Evolutionary conservation across 306 rosid genomes (phyloP), one percentile per base, ranked within the genome.

Genomic region (Herpetospermum pedunculosum): DNA sequence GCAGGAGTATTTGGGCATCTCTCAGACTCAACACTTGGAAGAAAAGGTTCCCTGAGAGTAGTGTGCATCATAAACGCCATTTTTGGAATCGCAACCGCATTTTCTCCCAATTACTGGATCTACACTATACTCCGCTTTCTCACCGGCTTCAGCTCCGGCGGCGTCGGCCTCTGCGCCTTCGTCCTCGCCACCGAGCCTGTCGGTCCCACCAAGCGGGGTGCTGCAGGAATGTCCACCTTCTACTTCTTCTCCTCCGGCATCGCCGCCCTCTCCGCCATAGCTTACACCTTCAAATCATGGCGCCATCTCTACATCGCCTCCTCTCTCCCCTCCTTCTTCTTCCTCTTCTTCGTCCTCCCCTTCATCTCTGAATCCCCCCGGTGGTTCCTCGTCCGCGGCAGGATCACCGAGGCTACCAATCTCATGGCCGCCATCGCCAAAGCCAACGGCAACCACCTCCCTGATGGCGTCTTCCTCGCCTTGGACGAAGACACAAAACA

Each of bases 1-100:
- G 98, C 98, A 2, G 98, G 98, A 69, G 75, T 81, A 55, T 93
- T 93, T 76, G 98, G 98, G 2, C 98, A 93, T 74, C 89, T 89
- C 18, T 89, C 98, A 25, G 98, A 93, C 73, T 91, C 97, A 0
- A 81, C 70, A 19, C 79, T 93, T 0, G 97, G 98, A 80, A 89
- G 98, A 64, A 91, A 89, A 79, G 97, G 98, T 13, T 89, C 96
- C 23, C 83, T 93, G 7, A 85, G 47, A 0, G 79, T 81, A 37
- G 98, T 93, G n/a, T 93, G 98, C 65, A 73, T 87, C 34, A 28
- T 90, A 8, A 91, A 91, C 78, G 8, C 87, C 59, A 38, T 93
- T 74, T 93, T 87, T 7, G 98, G 98, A 19, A 86, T 87, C 83
- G 75, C 88, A 35, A 93, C 98, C 0, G 87, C 97, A 2, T 46